Percentiles rank a stretch among this genome's conserved stretches.
These are phyloP conservation scores for Trichomonascaceae sp. DNA, from an alignment of 1,139 yeast species.

Conservation along the genomic window DNA sequence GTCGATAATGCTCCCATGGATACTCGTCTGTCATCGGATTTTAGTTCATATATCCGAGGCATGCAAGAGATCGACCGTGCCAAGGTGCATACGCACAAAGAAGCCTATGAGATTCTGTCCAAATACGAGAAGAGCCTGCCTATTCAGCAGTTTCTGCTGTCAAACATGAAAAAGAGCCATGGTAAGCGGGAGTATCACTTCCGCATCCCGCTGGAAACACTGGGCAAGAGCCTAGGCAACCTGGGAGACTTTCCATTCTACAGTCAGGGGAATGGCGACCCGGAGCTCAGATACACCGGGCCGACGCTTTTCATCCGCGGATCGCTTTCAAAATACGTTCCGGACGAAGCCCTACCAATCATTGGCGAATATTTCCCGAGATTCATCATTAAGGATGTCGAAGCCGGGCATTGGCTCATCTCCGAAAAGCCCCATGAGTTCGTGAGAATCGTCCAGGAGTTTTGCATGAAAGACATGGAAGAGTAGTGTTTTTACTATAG, in stretches of 20 bases:
- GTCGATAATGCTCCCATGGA: slow-evolving; percentile 89
- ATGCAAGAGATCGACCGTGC: slow-evolving; percentile 36
- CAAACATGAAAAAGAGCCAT: slow-evolving; percentile 41
- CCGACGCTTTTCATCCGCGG: slow-evolving; percentile 79
- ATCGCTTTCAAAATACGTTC: slow-evolving; percentile 59
- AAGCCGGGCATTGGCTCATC: slow-evolving; percentile 74
- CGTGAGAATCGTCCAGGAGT: slow-evolving; percentile 11
- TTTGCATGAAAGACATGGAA: slow-evolving; percentile 4
- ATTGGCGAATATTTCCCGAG: slow-evolving; percentile 72
- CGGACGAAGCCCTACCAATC: slow-evolving; percentile 68
- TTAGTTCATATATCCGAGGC: slow-evolving; percentile 54
- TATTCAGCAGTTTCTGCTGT: slow-evolving; percentile 68
- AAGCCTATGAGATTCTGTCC: slow-evolving; percentile 53
- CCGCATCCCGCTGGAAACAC: slow-evolving; percentile 56
- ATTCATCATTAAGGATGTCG: slow-evolving; percentile 60
- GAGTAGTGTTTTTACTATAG: too few relatives aligned
- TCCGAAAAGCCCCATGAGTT: slow-evolving; percentile 20
- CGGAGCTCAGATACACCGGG: slow-evolving; percentile 44
- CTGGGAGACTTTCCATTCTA: slow-evolving; percentile 73
- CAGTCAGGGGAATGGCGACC: too few relatives aligned
- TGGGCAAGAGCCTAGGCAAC: slow-evolving; percentile 50
- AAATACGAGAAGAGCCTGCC: slow-evolving; percentile 46
- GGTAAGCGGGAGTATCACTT: slow-evolving; percentile 23
- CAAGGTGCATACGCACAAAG: slow-evolving; percentile 39
- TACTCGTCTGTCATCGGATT: slow-evolving; percentile 43